phyloP scores from a whole-genome alignment of 2,329 filamentous ascomycete genomes.

The Claviceps cyperi region DNA sequence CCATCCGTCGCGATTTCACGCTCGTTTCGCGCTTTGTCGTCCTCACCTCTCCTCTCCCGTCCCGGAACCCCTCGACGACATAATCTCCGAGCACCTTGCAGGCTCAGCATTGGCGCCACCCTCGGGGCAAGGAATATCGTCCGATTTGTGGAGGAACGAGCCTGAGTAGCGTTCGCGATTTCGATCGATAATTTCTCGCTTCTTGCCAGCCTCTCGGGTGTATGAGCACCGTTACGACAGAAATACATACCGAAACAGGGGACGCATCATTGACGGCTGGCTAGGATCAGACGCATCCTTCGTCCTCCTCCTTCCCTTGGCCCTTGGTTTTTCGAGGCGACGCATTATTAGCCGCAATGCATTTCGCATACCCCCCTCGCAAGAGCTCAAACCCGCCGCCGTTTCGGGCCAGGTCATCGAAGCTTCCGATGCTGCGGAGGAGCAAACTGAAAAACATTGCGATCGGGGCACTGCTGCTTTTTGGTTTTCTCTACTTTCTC shows the following conservation, averaged over 20 bases:
- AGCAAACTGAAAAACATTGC: slow-evolving; percentile 47
- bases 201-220: background rate
- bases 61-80: background rate
- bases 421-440: slow-evolving; percentile 39
- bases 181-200: background rate
- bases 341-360: slow-evolving; percentile 41
- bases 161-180: background rate
- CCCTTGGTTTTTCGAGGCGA: background rate
- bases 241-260: background rate
- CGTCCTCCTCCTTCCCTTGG: background rate
- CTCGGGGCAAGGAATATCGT: background rate
- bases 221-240: background rate
- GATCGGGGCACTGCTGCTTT: slow-evolving; percentile 36
- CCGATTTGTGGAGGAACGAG: background rate
- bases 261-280: background rate
- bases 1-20: background rate
- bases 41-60: background rate
- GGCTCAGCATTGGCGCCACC: background rate
- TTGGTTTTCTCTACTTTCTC: slow-evolving; percentile 48
- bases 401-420: slow-evolving; percentile 48
- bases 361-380: slow-evolving; percentile 77
- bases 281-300: background rate
- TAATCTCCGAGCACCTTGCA: background rate
- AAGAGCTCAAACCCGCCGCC: slow-evolving; percentile 66
- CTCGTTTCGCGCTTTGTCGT: background rate